phyloP scores from a whole-genome alignment of 2,329 filamentous ascomycete species.

The Aureobasidium namibiae region DNA sequence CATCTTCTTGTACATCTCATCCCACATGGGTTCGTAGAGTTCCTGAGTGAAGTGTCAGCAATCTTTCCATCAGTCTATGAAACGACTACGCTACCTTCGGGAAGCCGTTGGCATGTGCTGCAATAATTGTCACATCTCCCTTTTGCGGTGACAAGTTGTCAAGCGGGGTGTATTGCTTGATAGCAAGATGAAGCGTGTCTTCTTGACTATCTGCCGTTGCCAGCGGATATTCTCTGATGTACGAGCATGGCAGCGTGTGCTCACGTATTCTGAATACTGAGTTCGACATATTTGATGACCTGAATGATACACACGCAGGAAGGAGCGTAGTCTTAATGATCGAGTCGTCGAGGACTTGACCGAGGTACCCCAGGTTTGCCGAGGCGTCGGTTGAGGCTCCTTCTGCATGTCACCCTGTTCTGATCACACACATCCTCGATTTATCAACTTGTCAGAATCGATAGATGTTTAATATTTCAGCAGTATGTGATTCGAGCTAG shows the following conservation, averaged over 20 bases:
- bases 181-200: slow-evolving; percentile 61
- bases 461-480: neutral
- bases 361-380: slow-evolving; percentile 4
- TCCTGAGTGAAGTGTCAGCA: slow-evolving; percentile 46
- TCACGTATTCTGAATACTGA: slow-evolving; percentile 58
- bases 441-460: neutral
- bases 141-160: slow-evolving; percentile 59
- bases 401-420: neutral
- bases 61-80: neutral
- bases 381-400: slow-evolving; percentile 1
- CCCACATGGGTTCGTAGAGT: slow-evolving; percentile 87
- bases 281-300: slow-evolving; percentile 26
- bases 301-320: neutral
- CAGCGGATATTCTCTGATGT: slow-evolving; percentile 73
- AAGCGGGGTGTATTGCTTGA: slow-evolving; percentile 82
- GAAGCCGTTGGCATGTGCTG: slow-evolving; percentile 84
- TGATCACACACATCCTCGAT: neutral
- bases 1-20: slow-evolving; percentile 60
- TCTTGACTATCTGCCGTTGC: slow-evolving; percentile 67
- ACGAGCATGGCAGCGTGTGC: slow-evolving; percentile 63
- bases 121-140: slow-evolving; percentile 78
- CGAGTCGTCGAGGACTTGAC: neutral
- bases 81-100: slow-evolving; percentile 50
- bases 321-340: neutral
- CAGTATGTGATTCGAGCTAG: no score